These are phyloP conservation scores for Didymella pomorum DNA, from an alignment of 2,329 filamentous ascomycete species.

Conservation along the genomic window DNA sequence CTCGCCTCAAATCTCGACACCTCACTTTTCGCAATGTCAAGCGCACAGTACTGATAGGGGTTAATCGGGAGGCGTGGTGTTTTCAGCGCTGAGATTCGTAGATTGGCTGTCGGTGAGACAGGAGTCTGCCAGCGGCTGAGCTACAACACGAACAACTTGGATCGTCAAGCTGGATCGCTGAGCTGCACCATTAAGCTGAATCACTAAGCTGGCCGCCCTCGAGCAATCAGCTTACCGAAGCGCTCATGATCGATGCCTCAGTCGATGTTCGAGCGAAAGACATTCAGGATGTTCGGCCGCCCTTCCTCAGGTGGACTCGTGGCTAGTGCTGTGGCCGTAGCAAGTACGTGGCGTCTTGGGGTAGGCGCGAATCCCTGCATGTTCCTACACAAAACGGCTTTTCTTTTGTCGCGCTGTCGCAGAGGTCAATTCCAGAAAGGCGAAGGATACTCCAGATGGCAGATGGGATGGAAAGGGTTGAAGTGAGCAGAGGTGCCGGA, in stretches of 20 bases:
- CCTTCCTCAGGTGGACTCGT: neutral
- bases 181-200: no score
- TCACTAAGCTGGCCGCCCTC: no score
- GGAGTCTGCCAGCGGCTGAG: neutral
- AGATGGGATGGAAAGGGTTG: neutral
- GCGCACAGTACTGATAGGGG: neutral
- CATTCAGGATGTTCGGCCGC: neutral
- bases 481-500: neutral
- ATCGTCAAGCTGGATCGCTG: neutral
- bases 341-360: neutral
- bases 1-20: neutral
- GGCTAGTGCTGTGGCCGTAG: neutral
- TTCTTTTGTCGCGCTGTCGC: neutral
- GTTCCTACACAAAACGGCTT: neutral
- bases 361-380: neutral
- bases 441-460: neutral
- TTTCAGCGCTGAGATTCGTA: neutral
- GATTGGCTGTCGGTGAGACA: neutral
- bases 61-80: neutral
- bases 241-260: neutral
- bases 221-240: no score
- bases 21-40: neutral
- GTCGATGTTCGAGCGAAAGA: neutral
- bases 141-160: neutral
- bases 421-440: neutral